Evolutionary conservation across 2,329 filamentous ascomycete species (phyloP).

Genomic region (Arachnomyces sp.): DNA sequence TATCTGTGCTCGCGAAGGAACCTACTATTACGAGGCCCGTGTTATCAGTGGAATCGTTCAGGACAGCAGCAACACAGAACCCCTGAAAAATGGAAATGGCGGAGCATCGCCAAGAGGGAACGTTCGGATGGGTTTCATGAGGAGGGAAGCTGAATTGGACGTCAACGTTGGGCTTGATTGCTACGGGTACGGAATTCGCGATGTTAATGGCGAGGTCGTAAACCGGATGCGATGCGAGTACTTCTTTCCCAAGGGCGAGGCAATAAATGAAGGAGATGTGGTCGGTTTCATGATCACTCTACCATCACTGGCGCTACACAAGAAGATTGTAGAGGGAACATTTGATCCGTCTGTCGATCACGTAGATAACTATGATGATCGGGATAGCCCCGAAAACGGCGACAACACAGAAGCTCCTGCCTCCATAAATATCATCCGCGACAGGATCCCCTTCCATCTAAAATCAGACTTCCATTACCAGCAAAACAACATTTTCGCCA

Average conservation of each 20-base stretch:
- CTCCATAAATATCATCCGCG: constrained; percentile 76
- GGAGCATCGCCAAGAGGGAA: constrained; percentile 29
- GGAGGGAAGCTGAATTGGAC: constrained; percentile 40
- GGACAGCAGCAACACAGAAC: constrained; percentile 7
- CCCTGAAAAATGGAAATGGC: constrained; percentile 16
- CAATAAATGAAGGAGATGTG: constrained; percentile 82
- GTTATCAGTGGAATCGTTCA: constrained; percentile 60
- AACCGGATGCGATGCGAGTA: constrained; percentile 90
- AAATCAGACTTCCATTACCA: constrained; percentile 93
- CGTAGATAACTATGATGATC: constrained; percentile 14
- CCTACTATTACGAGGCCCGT: constrained; percentile 91
- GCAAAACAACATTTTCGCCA: constrained; percentile 54
- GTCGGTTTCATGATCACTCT: constrained; percentile 89
- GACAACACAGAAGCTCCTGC: constrained; percentile 32
- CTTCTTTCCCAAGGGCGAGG: constrained; percentile 71
- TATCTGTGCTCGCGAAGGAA: constrained; percentile 78
- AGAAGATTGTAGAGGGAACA: constrained; percentile 76
- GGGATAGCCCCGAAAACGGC: background rate
- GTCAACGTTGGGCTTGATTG: constrained; percentile 75
- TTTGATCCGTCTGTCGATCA: constrained; percentile 79
- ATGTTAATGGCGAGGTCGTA: constrained; percentile 83
- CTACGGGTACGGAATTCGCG: constrained; percentile 89
- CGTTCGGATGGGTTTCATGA: constrained; percentile 43
- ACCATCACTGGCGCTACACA: constrained; percentile 75
- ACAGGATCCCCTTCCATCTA: constrained; percentile 89